phyloP scores from a whole-genome alignment of 208 protist genomes.

The Trypanosoma lewisi region DNA sequence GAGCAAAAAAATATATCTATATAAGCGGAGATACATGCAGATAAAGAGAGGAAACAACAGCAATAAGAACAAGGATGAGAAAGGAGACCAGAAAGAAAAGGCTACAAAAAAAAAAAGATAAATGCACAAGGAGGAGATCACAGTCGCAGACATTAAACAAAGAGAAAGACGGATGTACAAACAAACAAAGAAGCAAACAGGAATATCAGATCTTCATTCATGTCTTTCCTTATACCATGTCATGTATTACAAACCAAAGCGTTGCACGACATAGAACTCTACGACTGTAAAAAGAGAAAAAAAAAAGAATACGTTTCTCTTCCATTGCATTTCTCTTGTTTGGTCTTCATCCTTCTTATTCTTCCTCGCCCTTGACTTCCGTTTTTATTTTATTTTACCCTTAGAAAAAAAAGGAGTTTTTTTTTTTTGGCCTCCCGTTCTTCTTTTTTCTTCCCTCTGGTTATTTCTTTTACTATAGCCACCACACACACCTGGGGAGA shows the following conservation, averaged over 20 bases:
- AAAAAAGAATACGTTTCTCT: neutral
- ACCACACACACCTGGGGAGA: no score
- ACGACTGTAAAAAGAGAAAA: neutral
- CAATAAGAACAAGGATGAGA: neutral
- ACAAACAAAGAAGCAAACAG: neutral
- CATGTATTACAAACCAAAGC: neutral
- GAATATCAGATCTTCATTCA: no score
- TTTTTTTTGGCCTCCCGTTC: neutral
- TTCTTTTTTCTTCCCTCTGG: neutral
- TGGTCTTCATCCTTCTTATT: slow-evolving; percentile 2
- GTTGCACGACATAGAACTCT: neutral
- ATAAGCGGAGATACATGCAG: neutral
- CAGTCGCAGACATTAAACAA: neutral
- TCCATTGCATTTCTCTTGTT: neutral
- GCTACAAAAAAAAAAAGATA: neutral
- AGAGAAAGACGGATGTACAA: neutral
- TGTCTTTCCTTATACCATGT: no score
- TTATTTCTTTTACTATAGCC: no score
- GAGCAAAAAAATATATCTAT: neutral
- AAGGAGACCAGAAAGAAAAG: neutral
- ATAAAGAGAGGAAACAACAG: neutral
- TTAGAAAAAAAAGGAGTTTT: neutral
- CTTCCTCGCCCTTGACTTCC: neutral
- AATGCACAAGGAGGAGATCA: neutral
- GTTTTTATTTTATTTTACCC: neutral